A percentile compares a stretch with the other conserved stretches of the same genome.
These are phyloP conservation scores for Corylus heterophylla DNA, from an alignment of 306 rosid species.

Conservation along the genomic window DNA sequence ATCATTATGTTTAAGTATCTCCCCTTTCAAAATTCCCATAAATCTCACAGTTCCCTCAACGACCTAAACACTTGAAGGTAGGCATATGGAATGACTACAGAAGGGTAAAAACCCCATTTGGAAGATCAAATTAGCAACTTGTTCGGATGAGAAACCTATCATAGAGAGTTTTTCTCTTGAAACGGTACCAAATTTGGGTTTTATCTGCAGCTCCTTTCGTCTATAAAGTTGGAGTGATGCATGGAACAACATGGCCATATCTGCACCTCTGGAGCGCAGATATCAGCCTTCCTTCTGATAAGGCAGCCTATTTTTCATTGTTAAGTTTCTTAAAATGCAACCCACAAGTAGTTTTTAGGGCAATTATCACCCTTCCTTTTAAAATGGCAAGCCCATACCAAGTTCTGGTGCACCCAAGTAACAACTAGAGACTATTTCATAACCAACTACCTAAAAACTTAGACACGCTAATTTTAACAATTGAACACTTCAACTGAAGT, in stretches of 20 bases:
- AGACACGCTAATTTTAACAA: background rate
- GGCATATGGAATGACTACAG: constrained; percentile 1
- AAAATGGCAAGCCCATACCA: background rate
- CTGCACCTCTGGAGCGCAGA: background rate
- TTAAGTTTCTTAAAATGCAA: background rate
- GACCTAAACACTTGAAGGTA: background rate
- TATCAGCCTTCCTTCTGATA: background rate
- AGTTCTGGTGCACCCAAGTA: background rate
- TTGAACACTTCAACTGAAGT: background rate
- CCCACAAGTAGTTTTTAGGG: background rate
- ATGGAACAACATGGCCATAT: background rate
- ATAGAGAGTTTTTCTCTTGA: background rate
- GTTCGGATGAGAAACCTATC: no score
- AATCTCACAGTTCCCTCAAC: no score
- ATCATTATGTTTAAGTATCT: no score
- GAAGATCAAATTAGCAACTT: background rate
- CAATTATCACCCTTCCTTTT: background rate
- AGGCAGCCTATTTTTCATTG: background rate
- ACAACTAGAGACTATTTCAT: background rate
- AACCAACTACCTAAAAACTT: background rate
- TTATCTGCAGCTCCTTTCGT: background rate
- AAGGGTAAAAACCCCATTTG: constrained; percentile 11
- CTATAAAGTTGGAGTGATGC: no score
- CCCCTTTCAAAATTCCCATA: no score
- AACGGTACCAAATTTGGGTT: background rate